These are phyloP conservation scores for Calonectria crousiana DNA, from an alignment of 2,329 filamentous ascomycete species.

Conservation along the genomic window DNA sequence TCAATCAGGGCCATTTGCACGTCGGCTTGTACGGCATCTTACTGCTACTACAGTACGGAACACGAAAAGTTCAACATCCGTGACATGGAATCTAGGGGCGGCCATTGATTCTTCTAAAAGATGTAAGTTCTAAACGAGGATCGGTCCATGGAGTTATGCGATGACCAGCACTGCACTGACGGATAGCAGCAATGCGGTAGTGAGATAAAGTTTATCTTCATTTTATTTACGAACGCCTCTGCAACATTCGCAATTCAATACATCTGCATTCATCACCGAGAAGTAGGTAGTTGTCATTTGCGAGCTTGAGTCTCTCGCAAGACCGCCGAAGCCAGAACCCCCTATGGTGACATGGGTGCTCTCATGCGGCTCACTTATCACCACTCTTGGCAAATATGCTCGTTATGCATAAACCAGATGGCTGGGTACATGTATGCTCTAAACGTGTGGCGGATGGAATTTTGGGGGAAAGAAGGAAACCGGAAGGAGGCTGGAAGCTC, in stretches of 20 bases:
- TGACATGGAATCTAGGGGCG: constrained; percentile 24
- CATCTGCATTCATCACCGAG: not conserved
- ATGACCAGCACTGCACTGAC: not conserved
- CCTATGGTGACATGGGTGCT: not conserved
- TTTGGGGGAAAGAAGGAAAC: not conserved
- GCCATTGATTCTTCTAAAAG: constrained; percentile 18
- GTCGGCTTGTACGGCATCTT: not conserved
- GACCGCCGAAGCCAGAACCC: not conserved
- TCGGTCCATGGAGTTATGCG: constrained; percentile 9
- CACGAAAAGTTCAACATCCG: not conserved
- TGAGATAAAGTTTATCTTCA: constrained; percentile 6
- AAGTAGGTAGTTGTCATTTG: not conserved
- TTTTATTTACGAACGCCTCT: constrained; percentile 6
- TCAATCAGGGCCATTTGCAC: constrained; percentile 10
- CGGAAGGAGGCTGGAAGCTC: constrained; percentile 25
- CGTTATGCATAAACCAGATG: constrained; percentile 20
- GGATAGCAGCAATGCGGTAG: constrained; percentile 1
- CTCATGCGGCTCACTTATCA: not conserved
- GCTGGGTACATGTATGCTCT: constrained; percentile 11
- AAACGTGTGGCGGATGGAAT: constrained; percentile 20
- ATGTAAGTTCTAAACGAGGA: constrained; percentile 3
- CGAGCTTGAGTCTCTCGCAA: not conserved
- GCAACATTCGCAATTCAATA: not conserved
- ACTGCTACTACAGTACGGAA: not conserved
- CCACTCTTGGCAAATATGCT: constrained; percentile 2